Evolutionary conservation across 352 stramenopile genomes (phyloP).

Genomic region (Phytopythium helicoides): DNA sequence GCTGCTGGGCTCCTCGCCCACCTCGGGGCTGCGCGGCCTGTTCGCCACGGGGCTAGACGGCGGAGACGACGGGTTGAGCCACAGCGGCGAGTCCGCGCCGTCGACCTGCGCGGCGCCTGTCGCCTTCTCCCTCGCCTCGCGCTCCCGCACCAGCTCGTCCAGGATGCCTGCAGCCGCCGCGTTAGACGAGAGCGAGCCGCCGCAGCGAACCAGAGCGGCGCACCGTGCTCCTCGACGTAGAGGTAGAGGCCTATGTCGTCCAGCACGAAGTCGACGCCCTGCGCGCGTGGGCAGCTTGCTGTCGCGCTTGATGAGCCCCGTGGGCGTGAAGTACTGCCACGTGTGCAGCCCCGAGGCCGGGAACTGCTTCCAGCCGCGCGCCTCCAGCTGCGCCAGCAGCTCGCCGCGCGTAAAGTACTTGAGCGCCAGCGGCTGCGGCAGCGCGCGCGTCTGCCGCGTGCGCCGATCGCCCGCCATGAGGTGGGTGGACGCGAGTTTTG

Average conservation of each 20-base stretch:
- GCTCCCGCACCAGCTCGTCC: constrained; percentile 4
- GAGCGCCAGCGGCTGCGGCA: constrained; percentile 5
- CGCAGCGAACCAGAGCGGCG: too few species aligned
- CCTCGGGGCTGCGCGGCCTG: background rate
- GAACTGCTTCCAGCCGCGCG: constrained; percentile 7
- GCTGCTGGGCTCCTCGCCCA: background rate
- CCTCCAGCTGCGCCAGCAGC: constrained; percentile 7
- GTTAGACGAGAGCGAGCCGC: too few species aligned
- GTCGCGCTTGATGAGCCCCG: constrained; percentile 26
- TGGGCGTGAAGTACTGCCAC: constrained; percentile 12
- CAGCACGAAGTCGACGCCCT: constrained; percentile 6
- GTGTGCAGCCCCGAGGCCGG: constrained; percentile 1
- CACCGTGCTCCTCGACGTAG: constrained; percentile 8
- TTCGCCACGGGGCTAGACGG: background rate
- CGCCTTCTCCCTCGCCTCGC: background rate
- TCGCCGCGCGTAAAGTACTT: constrained; percentile 7
- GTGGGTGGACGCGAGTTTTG: too few species aligned
- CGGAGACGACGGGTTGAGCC: constrained; percentile 2
- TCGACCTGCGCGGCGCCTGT: background rate
- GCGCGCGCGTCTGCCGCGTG: background rate
- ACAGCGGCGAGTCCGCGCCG: background rate
- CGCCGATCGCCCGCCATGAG: background rate
- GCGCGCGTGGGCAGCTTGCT: constrained; percentile 11
- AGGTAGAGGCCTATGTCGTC: constrained; percentile 5
- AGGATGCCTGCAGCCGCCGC: constrained; percentile 1